Conservation (phyloP, 352 stramenopile species). For the Globisporangium paddicum region DNA sequence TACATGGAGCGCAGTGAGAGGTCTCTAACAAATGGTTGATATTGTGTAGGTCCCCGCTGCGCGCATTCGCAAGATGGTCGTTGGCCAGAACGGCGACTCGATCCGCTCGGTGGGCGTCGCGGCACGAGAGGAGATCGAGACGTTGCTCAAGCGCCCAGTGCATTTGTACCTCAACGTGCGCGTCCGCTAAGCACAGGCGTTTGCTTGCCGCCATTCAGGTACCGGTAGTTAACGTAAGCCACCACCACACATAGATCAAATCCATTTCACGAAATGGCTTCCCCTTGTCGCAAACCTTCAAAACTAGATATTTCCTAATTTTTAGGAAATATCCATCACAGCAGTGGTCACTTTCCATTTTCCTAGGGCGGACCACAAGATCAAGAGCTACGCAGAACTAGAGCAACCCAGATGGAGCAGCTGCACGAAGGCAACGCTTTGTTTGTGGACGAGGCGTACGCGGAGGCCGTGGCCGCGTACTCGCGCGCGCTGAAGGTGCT, state of each 20-base stretch:
- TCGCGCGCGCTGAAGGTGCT: constrained; percentile 33
- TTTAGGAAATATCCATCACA: too few relatives aligned
- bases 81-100: constrained; percentile 74
- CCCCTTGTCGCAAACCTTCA: too few relatives aligned
- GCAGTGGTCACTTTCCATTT: background rate
- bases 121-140: constrained; percentile 71
- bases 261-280: too few relatives aligned
- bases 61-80: constrained; percentile 74
- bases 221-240: too few relatives aligned
- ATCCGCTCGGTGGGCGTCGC: constrained; percentile 70
- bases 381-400: too few relatives aligned
- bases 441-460: constrained; percentile 83
- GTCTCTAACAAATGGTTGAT: background rate
- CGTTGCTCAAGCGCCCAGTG: constrained; percentile 59
- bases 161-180: constrained; percentile 86
- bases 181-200: constrained; percentile 29
- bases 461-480: constrained; percentile 52
- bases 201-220: too few relatives aligned
- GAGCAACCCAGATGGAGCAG: constrained; percentile 44
- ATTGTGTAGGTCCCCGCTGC: constrained; percentile 51
- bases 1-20: background rate
- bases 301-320: too few relatives aligned
- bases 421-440: constrained; percentile 70
- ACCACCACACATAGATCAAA: too few relatives aligned
- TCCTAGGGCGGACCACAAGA: background rate